Evolutionary conservation across 1,284 basidiomycete species (phyloP), one percentile per base, ranked within the genome.

Genomic region (Fomitiporia mediterranea): DNA sequence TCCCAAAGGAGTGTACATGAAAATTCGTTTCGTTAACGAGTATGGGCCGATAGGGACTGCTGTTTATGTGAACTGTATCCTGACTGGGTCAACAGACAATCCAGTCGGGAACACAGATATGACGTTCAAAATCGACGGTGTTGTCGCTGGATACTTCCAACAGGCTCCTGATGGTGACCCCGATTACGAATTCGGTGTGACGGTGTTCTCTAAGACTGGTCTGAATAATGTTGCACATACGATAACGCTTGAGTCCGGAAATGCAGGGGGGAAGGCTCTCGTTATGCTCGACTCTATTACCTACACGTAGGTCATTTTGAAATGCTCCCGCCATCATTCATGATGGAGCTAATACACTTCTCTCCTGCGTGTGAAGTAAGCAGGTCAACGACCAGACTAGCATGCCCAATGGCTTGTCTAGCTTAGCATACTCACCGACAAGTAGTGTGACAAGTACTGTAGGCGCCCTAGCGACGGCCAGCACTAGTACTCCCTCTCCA

Each of bases 1-100:
- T 53, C n/a, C 11, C 39, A 13, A 6, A 25, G 21, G 3, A 5
- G 37, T 13, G 2, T 37, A 11, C 28, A 21, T 30, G n/a, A 6
- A 27, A 30, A 25, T 27, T 15, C 17, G 21, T 5, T 15, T 27
- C n/a, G 23, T 19, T 34, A 21, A 25, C 25, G 13, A 3, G 23
- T 28, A 25, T 17, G 5, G n/a, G 13, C 11, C 23, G 15, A 7
- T 42, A 56, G 55, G 55, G n/a, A 56, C 55, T 2, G 46, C 54
- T 21, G 54, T 56, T 2, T 50, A 56, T 30, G 54, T 56, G n/a
- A 32, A 40, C 13, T 50, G 46, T 32, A 56, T 56, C 25, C 17
- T 50, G 23, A 38, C 54, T 5, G 47, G 54, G 4, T 49, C 53
- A 3, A 7, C n/a, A 15, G 30, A 17, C 23, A 19, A n/a, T 17